phyloP scores from a whole-genome alignment of 495 filamentous ascomycete genomes.

The Bacidia gigantensis region DNA sequence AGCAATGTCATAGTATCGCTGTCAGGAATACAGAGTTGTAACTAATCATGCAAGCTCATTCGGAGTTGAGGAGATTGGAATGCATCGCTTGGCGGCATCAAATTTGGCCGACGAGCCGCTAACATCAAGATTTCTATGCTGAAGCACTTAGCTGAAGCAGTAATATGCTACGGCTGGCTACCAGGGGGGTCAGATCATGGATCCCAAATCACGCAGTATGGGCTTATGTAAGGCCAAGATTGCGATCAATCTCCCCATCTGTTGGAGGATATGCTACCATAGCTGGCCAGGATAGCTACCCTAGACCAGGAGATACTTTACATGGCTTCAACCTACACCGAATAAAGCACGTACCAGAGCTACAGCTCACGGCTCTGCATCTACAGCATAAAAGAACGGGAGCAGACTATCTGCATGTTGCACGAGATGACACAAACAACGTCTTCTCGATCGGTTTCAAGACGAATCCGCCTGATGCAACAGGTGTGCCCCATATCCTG shows the following conservation, averaged over 20 bases:
- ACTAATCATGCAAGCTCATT: background rate
- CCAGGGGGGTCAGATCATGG: background rate
- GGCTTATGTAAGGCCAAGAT: background rate
- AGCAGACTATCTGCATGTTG: slow-evolving; percentile 90
- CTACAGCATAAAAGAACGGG: slow-evolving; percentile 86
- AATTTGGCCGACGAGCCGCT: background rate
- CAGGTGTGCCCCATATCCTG: slow-evolving; percentile 90
- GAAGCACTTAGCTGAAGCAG: background rate
- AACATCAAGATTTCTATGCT: background rate
- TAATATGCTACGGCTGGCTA: background rate
- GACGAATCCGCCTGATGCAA: slow-evolving; percentile 93
- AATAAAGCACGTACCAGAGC: slow-evolving; percentile 80
- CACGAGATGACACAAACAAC: slow-evolving; percentile 92
- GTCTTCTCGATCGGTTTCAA: slow-evolving; percentile 98
- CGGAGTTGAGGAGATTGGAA: background rate
- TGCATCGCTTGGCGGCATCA: no score
- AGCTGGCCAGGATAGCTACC: slow-evolving; percentile 56
- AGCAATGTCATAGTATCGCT: no score
- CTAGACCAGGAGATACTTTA: slow-evolving; percentile 66
- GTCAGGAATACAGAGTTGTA: no score
- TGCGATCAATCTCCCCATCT: background rate
- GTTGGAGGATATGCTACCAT: slow-evolving; percentile 40
- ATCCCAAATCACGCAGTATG: background rate
- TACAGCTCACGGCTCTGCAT: slow-evolving; percentile 81
- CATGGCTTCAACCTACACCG: slow-evolving; percentile 87